These are phyloP conservation scores for Solanum etuberosum DNA, from an alignment of 257 asterid species.

Conservation along the genomic window DNA sequence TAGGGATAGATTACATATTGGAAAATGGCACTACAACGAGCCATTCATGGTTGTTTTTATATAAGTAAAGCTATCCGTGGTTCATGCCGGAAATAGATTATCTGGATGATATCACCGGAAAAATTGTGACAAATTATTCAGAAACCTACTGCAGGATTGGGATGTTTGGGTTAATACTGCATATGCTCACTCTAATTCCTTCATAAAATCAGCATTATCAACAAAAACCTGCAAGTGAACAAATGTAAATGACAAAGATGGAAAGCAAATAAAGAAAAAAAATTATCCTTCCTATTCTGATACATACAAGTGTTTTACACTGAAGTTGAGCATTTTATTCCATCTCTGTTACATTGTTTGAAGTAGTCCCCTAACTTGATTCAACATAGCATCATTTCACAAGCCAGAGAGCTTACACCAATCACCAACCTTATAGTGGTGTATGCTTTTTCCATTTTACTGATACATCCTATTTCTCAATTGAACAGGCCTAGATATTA, in stretches of 20 bases:
- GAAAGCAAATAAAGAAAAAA: not conserved
- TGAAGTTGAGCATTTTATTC: not conserved
- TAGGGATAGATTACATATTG: not conserved
- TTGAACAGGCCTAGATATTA: not conserved
- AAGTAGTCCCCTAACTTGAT: not conserved
- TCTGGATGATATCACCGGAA: not conserved
- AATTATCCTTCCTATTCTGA: not conserved
- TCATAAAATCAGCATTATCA: slow-evolving; percentile 36
- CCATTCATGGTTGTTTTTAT: not conserved
- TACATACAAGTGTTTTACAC: not conserved
- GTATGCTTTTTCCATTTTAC: not conserved
- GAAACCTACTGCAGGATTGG: not conserved
- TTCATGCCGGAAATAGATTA: not conserved
- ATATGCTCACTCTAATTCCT: slow-evolving; percentile 30
- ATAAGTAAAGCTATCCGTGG: not conserved
- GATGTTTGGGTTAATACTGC: not conserved
- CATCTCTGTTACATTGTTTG: not conserved
- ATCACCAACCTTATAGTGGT: not conserved
- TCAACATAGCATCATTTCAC: not conserved
- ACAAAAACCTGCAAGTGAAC: slow-evolving; percentile 34
- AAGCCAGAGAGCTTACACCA: not conserved
- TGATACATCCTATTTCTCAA: not conserved
- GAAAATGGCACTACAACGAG: not conserved
- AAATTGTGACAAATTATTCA: not conserved
- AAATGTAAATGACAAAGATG: not conserved